These are phyloP conservation scores for Coleophoma eucalyptorum DNA, from an alignment of 2,329 filamentous ascomycete species.

Conservation along the genomic window DNA sequence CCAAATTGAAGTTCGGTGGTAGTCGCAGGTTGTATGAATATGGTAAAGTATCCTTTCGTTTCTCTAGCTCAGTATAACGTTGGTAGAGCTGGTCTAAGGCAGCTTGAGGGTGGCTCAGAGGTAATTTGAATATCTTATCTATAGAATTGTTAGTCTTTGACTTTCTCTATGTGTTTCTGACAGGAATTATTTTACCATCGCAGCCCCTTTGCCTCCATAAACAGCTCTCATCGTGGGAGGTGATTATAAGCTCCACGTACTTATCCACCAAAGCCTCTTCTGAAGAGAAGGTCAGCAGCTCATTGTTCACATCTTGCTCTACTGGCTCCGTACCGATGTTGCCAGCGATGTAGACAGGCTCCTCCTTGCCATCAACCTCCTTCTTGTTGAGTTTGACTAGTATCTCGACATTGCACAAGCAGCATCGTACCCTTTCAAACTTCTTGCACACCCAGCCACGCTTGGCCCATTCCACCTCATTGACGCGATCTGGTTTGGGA, in stretches of 20 bases:
- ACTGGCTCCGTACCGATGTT: conserved; percentile 48
- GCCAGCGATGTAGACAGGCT: conserved; percentile 49
- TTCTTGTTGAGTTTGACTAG: conserved; percentile 72
- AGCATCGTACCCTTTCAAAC: conserved; percentile 80
- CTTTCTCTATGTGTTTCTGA: conserved; percentile 17
- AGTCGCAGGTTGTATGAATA: conserved; percentile 56
- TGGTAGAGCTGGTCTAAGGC: conserved; percentile 55
- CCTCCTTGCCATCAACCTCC: conserved; percentile 52
- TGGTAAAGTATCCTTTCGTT: conserved; percentile 51
- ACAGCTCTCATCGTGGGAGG: conserved; percentile 76
- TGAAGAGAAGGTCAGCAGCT: conserved; percentile 18
- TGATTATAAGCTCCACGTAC: conserved; percentile 69
- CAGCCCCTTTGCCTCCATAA: conserved; percentile 87
- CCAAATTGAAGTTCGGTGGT: conserved; percentile 47
- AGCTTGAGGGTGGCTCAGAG: conserved; percentile 56
- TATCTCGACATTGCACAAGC: conserved; percentile 79
- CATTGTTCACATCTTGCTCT: conserved; percentile 6
- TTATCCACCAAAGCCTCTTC: conserved; percentile 69
- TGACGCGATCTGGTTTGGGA: conserved; percentile 82
- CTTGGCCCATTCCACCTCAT: conserved; percentile 93
- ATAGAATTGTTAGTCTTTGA: conserved; percentile 5
- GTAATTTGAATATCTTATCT: conserved; percentile 58
- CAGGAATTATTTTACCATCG: conserved; percentile 56
- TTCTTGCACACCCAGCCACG: conserved; percentile 85
- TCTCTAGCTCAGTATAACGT: conserved; percentile 62